Percentiles rank a stretch among this genome's conserved stretches.
These are phyloP conservation scores for Phytophthora hybrid DNA, from an alignment of 352 stramenopile genomes.

Conservation along the genomic window DNA sequence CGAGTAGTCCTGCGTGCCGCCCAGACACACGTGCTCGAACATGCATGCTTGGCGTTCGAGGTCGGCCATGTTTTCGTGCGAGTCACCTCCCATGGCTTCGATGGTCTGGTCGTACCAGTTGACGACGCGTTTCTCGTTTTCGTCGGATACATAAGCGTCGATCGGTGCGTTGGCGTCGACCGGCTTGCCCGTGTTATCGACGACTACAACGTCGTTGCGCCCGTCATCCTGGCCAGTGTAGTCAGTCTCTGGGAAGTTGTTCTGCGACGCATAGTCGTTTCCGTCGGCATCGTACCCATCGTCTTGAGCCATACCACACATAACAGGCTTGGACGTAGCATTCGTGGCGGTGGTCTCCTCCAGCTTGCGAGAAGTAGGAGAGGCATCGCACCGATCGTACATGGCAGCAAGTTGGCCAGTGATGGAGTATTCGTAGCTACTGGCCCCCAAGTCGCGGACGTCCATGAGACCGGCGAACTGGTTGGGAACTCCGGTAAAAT, in stretches of 20 bases:
- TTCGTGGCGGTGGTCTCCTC: conserved; percentile 19
- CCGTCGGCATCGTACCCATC: conserved; percentile 15
- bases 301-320: conserved; percentile 5
- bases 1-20: conserved; percentile 45
- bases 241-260: conserved; percentile 40
- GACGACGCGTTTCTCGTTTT: conserved; percentile 35
- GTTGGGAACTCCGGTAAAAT: conserved; percentile 48
- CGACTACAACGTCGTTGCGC: conserved; percentile 22
- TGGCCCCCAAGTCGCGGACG: conserved; percentile 49
- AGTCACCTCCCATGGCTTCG: conserved; percentile 33
- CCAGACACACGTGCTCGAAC: conserved; percentile 53
- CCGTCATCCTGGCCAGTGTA: conserved; percentile 32
- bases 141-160: conserved; percentile 33
- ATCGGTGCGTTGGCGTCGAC: conserved; percentile 13
- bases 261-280: conserved; percentile 35
- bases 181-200: conserved; percentile 21
- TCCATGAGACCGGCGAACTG: conserved; percentile 60
- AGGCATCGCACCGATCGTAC: conserved; percentile 51
- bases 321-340: conserved; percentile 3
- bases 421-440: conserved; percentile 71
- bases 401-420: conserved; percentile 51
- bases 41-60: conserved; percentile 58
- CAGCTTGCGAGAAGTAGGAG: conserved; percentile 30
- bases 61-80: conserved; percentile 43
- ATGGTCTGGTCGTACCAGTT: conserved; percentile 45